Conservation (phyloP, 352 stramenopile genomes). For the Pythium scleroteichum region DNA sequence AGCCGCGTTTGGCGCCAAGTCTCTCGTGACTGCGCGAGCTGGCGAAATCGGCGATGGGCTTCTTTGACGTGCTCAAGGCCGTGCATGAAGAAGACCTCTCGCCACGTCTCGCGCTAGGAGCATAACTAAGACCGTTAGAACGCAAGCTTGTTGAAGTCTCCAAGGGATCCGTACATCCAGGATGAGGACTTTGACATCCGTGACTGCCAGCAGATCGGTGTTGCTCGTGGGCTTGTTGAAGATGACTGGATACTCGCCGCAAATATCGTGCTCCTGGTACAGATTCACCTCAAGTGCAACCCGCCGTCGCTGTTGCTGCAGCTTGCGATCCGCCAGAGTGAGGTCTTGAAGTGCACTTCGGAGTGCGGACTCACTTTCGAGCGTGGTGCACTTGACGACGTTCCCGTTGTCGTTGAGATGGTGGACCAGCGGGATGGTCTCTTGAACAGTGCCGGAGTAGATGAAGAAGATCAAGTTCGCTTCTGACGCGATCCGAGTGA, state of each 20-base stretch:
- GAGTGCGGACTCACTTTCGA: slow-evolving; percentile 40
- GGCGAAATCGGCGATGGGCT: slow-evolving; percentile 54
- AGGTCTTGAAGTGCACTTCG: slow-evolving; percentile 31
- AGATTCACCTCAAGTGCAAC: slow-evolving; percentile 72
- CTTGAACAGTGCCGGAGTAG: slow-evolving; percentile 74
- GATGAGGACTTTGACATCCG: slow-evolving; percentile 76
- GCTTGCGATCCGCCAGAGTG: slow-evolving; percentile 19
- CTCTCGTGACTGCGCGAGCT: slow-evolving; percentile 64
- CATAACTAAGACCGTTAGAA: too few species aligned
- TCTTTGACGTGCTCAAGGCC: slow-evolving; percentile 64
- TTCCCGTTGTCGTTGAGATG: slow-evolving; percentile 65
- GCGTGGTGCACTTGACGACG: slow-evolving; percentile 46
- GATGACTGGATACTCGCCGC: slow-evolving; percentile 63
- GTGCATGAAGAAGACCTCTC: slow-evolving; percentile 78
- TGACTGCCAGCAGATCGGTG: slow-evolving; percentile 73
- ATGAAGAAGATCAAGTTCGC: slow-evolving; percentile 80
- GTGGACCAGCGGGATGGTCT: slow-evolving; percentile 70
- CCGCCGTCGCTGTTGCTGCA: slow-evolving; percentile 42
- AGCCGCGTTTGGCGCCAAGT: slow-evolving; percentile 77
- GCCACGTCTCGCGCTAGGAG: slow-evolving; percentile 83
- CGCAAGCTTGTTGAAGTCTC: too few species aligned
- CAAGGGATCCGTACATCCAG: slow-evolving; percentile 57
- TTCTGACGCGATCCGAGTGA: slow-evolving; percentile 70
- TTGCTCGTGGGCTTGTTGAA: slow-evolving; percentile 62
- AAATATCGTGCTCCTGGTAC: slow-evolving; percentile 84